Evolutionary conservation across 208 protist species (phyloP), one percentile per base, ranked within the genome.

Genomic region (Phytomonas sp.): DNA sequence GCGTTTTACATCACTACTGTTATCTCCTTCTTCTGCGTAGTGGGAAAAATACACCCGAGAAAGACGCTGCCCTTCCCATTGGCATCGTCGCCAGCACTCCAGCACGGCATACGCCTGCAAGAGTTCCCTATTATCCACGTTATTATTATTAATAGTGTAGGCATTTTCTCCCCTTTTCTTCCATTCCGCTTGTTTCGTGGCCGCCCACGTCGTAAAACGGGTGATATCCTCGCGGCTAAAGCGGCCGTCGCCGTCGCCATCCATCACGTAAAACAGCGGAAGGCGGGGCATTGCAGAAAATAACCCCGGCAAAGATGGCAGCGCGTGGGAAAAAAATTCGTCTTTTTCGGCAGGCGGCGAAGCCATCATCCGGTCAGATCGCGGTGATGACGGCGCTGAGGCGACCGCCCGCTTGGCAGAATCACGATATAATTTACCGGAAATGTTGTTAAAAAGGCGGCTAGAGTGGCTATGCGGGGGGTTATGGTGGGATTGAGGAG

Each of bases 211-310:
- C 63, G 83, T 78, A 73, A 93, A 93, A 37, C 75, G 63, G 31
- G 65, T 70, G 33, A 89, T 79, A 63, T 89, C 83, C 32, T 69
- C 77, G 19, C 64, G 45, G 45, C 72, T 79, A 34, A 92, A 83
- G 10, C 76, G 65, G 23, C 87, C 87, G 78, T 92, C 82, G 52
- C 72, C 59, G 73, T 92, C 82, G 77, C 72, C 67, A 74, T 92
- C 84, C 8, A 89, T 72, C 60, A 88, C 72, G 77, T 86, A 92
- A 31, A 89, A 76, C 14, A 92, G 60, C 5, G 79, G 77, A 42
- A 87, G 70, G 45, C 83, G 81, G 67, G 88, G 67, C 32, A 88
- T 72, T 37, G 34, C 5, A 8, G 34, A 81, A 66, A 92, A 78
- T 60, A 73, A 62, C 45, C 89, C 83, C 12, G 83, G 81, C 49